Evolutionary conservation across 345 rosid genomes (phyloP).

Genomic region (Luvunga scandens): DNA sequence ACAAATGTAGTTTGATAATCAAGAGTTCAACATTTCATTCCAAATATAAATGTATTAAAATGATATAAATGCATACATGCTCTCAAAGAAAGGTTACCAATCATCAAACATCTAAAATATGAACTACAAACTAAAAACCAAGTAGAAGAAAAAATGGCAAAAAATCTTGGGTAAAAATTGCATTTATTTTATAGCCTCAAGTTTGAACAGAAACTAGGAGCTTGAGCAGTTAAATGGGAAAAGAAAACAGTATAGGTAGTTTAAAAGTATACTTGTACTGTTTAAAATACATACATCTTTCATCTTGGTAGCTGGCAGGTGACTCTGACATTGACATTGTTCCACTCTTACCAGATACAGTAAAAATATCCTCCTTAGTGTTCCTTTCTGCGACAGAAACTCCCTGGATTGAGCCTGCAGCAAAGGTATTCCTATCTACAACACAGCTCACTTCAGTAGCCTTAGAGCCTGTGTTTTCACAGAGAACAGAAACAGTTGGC

Average conservation of each 20-base stretch:
- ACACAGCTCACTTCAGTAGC: constrained; percentile 37
- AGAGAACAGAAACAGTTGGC: constrained; percentile 38
- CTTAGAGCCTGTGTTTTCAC: constrained; percentile 46
- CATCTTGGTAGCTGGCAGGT: constrained; percentile 51
- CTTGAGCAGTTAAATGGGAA: not conserved
- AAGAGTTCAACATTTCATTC: constrained; percentile 5
- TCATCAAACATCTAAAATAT: not conserved
- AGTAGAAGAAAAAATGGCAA: not conserved
- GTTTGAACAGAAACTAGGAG: not conserved
- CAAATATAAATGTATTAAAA: not conserved
- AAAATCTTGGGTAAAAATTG: not conserved
- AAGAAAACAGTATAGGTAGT: not conserved
- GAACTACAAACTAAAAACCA: not conserved
- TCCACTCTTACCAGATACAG: constrained; percentile 43
- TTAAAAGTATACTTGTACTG: constrained; percentile 1
- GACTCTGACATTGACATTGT: constrained; percentile 48
- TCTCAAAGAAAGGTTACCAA: not conserved
- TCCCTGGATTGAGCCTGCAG: constrained; percentile 45
- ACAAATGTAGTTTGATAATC: constrained; percentile 7
- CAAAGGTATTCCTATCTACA: constrained; percentile 41
- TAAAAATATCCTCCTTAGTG: constrained; percentile 51
- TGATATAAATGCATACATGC: not conserved
- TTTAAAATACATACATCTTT: constrained; percentile 53
- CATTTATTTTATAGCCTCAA: not conserved
- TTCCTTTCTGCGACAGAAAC: constrained; percentile 51